phyloP scores from a whole-genome alignment of 164 flowering plant species.

The Vitis cinerea region DNA sequence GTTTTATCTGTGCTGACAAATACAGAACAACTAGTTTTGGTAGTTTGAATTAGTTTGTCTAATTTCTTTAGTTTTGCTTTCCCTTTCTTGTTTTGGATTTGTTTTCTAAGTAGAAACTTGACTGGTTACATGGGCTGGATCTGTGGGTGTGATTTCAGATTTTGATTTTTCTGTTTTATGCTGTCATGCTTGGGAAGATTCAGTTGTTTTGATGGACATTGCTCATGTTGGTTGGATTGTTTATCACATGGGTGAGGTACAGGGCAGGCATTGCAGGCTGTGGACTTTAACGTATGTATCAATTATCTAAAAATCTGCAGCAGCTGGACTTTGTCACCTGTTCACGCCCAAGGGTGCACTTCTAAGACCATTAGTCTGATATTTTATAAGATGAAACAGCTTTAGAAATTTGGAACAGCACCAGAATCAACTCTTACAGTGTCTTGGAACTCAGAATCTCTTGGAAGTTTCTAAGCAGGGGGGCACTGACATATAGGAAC shows the following conservation, averaged over 20 bases:
- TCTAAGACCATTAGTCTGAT: too few relatives aligned
- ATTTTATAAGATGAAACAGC: too few relatives aligned
- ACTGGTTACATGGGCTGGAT: not conserved
- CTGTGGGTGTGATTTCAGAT: not conserved
- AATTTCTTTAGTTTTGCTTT: not conserved
- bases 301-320: too few relatives aligned
- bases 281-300: not conserved
- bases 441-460: too few relatives aligned
- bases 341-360: too few relatives aligned
- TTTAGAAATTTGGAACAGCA: too few relatives aligned
- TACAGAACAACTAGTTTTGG: not conserved
- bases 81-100: not conserved
- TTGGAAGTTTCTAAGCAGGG: too few relatives aligned
- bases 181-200: not conserved
- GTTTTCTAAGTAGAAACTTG: not conserved
- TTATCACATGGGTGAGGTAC: not conserved
- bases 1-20: constrained; percentile 4
- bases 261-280: not conserved
- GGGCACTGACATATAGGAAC: too few relatives aligned
- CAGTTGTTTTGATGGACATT: not conserved
- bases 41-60: not conserved
- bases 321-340: too few relatives aligned
- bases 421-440: too few relatives aligned
- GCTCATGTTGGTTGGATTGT: not conserved
- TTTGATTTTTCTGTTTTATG: not conserved